Evolutionary conservation across 1,284 basidiomycete genomes (phyloP).

Genomic region (Ceratobasidium sp.): DNA sequence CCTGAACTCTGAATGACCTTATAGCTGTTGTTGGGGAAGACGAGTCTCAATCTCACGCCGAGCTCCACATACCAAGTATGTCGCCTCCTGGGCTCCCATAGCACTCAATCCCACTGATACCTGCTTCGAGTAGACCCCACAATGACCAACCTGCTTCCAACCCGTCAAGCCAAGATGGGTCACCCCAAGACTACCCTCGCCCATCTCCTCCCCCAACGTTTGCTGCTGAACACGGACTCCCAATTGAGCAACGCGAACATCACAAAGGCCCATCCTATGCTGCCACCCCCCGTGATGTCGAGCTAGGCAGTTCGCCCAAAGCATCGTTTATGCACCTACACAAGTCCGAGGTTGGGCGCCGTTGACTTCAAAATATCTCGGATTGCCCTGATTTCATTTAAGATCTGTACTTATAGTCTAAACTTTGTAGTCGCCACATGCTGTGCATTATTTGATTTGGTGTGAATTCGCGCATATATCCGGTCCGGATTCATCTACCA

Average conservation of each 20-base stretch:
- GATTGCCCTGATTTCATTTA: not conserved
- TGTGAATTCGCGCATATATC: not conserved
- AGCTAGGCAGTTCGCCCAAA: conserved; percentile 24
- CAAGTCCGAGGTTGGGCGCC: conserved; percentile 29
- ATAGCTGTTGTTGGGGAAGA: conserved; percentile 30
- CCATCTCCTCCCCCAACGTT: conserved; percentile 33
- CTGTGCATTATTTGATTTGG: not conserved
- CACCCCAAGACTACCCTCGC: conserved; percentile 24
- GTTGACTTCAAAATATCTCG: not conserved
- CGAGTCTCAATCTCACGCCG: conserved; percentile 31
- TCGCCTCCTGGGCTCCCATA: not conserved
- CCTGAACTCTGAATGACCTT: not conserved
- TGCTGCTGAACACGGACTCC: conserved; percentile 33
- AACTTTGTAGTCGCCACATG: not conserved
- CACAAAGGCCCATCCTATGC: conserved; percentile 26
- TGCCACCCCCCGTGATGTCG: conserved; percentile 3
- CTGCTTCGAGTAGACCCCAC: not conserved
- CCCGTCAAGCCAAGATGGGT: not conserved
- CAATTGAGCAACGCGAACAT: conserved; percentile 5
- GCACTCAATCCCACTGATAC: not conserved
- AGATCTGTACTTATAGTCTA: conserved; percentile 17
- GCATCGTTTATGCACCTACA: conserved; percentile 34
- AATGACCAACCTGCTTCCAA: not conserved
- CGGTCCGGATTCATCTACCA: not conserved
- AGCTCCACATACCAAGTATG: conserved; percentile 29